Base-by-base conservation (phyloP, 2,329 filamentous ascomycete genomes). In the Penicillium corylophilum region DNA sequence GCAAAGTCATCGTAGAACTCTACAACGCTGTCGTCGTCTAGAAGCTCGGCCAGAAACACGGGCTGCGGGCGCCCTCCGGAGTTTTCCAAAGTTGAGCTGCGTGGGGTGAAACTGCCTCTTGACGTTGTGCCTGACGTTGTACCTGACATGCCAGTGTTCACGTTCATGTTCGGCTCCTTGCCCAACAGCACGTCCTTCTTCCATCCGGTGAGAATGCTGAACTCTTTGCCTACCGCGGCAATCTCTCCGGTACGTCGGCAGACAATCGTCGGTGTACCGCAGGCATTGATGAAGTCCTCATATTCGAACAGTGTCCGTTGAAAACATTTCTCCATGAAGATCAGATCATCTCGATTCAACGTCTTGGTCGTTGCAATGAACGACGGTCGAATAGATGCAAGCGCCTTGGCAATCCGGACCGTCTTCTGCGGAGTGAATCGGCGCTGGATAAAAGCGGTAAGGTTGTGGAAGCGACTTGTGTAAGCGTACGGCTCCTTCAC, bases 261-360 rank as follows among this genome's bases (percentile, higher is more conserved):
- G 23, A 97, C 90, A 51, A 99, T 85, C 0, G 92, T 95, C 0
- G 94, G 94, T 4, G 91, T 95, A 35, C 90, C 90, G 54, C 88
- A 90, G 57, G 90, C 86, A 51, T 89, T 85, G 77, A 96, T 88
- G 60, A 95, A 94, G 59, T 95, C 90, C 67, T 97, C 90, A 64
- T 95, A 95, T 68, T 96, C 91, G 66, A 91, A 90, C 10, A 97
- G 79, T 0, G 90, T 95, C 33, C 94, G 84, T 72, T 99, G 94
- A 67, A 97, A 90, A 65, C 89, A 95, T 74, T 95, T 95, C 71
- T 99, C 94, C 88, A 96, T 96, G 71, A 97, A 96, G 20, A 99
- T 86, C 24, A 97, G 78, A 71, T 99, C 94, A 64, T 94, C 87
- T 16, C 86, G 80, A 58, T 90, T 92, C 54, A 97, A 77, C n/a